Percentiles rank a stretch among this genome's conserved stretches.
These are phyloP conservation scores for Ulvella scutata DNA, from an alignment of 139 green algal species.

Conservation along the genomic window DNA sequence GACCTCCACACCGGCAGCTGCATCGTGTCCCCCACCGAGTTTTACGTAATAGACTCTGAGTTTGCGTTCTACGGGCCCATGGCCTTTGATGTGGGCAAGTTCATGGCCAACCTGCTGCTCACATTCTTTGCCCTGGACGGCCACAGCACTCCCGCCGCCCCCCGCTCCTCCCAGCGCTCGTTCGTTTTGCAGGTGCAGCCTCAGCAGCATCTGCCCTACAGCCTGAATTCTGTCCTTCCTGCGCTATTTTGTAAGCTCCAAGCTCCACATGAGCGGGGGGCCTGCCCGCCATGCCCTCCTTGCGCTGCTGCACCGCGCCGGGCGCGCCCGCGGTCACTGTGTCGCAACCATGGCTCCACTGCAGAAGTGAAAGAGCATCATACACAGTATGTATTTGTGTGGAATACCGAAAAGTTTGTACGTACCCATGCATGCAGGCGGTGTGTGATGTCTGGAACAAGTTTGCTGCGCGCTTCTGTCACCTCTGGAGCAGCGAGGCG, in stretches of 20 bases:
- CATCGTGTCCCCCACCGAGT: conserved; percentile 55
- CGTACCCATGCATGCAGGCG: conserved; percentile 12
- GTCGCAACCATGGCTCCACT: too few species aligned
- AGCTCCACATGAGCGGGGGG: too few species aligned
- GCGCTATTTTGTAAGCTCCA: too few species aligned
- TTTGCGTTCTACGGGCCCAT: conserved; percentile 93
- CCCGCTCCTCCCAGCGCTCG: conserved; percentile 22
- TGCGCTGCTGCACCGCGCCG: too few species aligned
- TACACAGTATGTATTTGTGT: too few species aligned
- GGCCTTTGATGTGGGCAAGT: conserved; percentile 91
- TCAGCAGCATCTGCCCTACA: not conserved
- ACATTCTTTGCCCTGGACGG: conserved; percentile 72
- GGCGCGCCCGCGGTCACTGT: too few species aligned
- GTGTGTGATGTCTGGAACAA: conserved; percentile 37
- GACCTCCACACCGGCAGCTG: conserved; percentile 93
- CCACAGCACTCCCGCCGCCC: conserved; percentile 11
- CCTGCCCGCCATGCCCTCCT: too few species aligned
- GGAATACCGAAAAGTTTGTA: too few species aligned
- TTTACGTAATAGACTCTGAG: conserved; percentile 82
- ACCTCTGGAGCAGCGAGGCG: conserved; percentile 38
- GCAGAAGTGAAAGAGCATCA: not conserved
- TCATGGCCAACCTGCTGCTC: conserved; percentile 86
- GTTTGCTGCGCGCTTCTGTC: conserved; percentile 48
- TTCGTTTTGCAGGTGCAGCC: conserved; percentile 12
- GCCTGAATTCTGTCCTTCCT: not conserved